Percentiles rank a stretch among this genome's conserved stretches.
Evolutionary conservation across 176 grass and related monocot genomes (phyloP).

Genomic region (Pharus latifolius): DNA sequence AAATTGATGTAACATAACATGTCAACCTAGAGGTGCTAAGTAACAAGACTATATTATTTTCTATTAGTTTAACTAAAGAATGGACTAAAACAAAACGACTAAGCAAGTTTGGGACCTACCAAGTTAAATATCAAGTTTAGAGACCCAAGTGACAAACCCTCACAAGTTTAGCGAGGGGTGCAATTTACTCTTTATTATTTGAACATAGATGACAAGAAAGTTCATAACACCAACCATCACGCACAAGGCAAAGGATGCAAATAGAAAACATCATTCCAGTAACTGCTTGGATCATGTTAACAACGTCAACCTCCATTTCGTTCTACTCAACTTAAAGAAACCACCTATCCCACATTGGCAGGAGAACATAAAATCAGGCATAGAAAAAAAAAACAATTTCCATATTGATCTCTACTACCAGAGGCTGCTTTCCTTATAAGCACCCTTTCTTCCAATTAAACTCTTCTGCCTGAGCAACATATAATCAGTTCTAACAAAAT

Average conservation of each 20-base stretch:
- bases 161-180: too few relatives aligned
- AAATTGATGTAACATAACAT: too few relatives aligned
- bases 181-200: not conserved
- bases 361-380: not conserved
- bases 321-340: not conserved
- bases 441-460: not conserved
- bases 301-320: not conserved
- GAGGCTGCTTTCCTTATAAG: not conserved
- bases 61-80: too few relatives aligned
- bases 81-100: too few relatives aligned
- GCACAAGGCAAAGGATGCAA: not conserved
- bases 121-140: too few relatives aligned
- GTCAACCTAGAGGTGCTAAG: too few relatives aligned
- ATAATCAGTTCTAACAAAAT: too few relatives aligned
- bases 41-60: too few relatives aligned
- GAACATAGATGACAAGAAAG: not conserved
- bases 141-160: too few relatives aligned
- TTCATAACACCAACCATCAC: not conserved
- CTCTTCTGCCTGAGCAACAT: not conserved
- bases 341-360: not conserved
- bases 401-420: not conserved
- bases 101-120: too few relatives aligned
- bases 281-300: not conserved
- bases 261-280: not conserved
- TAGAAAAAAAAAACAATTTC: not conserved